A percentile compares a stretch with the other conserved stretches of the same genome.
These are phyloP conservation scores for Nemania bipapillata DNA, from an alignment of 2,329 filamentous ascomycete genomes.

Conservation along the genomic window DNA sequence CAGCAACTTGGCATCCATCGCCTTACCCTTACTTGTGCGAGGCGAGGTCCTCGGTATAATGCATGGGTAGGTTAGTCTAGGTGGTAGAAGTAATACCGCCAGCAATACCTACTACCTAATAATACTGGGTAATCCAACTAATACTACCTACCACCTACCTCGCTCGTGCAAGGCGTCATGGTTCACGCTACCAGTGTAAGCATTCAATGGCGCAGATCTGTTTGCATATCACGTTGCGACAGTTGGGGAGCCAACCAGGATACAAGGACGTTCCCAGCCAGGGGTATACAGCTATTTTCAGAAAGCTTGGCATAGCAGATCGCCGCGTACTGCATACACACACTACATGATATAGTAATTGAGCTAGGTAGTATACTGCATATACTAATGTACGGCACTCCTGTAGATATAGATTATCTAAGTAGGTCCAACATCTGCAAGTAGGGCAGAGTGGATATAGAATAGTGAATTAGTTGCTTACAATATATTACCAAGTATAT, in stretches of 20 bases:
- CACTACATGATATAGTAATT: background rate
- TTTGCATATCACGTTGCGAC: constrained; percentile 1
- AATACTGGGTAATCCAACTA: no score
- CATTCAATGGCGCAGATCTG: background rate
- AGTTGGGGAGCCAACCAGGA: background rate
- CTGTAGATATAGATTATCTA: background rate
- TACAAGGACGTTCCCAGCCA: constrained; percentile 1
- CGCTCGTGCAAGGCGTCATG: background rate
- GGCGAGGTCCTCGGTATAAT: background rate
- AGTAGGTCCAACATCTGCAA: background rate
- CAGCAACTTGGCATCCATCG: constrained; percentile 10
- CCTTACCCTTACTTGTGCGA: no score
- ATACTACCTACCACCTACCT: no score
- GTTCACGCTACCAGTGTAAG: constrained; percentile 1
- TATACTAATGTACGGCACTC: background rate
- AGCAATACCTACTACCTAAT: no score
- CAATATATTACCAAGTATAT: background rate
- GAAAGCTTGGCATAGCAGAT: constrained; percentile 8
- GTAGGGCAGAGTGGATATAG: background rate
- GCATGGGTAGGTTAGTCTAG: no score
- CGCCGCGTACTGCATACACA: background rate
- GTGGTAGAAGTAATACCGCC: background rate
- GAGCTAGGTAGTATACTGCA: background rate
- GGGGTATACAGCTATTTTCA: background rate
- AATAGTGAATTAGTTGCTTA: background rate